These are phyloP conservation scores for Globisporangium solare DNA, from an alignment of 352 stramenopile species.

Conservation along the genomic window DNA sequence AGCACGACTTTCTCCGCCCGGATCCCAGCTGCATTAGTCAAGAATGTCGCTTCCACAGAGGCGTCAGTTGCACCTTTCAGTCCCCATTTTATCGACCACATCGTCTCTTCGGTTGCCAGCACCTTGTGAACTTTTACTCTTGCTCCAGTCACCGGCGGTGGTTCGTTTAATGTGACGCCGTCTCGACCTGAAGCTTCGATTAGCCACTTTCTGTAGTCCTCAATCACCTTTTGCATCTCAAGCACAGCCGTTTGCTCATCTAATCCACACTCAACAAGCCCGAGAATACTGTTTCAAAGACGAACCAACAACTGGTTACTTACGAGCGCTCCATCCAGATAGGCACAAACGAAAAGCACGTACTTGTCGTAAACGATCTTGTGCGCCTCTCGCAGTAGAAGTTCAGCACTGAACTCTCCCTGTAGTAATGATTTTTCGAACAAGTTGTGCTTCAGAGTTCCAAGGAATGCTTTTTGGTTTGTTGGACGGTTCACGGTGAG, in stretches of 20 bases:
- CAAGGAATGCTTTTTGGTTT: constrained; percentile 59
- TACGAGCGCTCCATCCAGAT: background rate
- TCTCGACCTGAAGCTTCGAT: background rate
- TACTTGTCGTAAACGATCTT: constrained; percentile 62
- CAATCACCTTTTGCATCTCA: constrained; percentile 50
- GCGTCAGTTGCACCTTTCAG: constrained; percentile 77
- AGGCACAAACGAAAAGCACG: constrained; percentile 3
- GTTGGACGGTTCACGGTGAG: constrained; percentile 53
- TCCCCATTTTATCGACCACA: constrained; percentile 83
- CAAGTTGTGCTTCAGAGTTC: constrained; percentile 81
- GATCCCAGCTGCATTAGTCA: background rate
- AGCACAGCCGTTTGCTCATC: constrained; percentile 48
- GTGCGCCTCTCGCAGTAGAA: constrained; percentile 36
- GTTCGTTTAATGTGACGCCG: constrained; percentile 32
- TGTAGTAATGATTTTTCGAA: constrained; percentile 60
- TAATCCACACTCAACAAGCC: constrained; percentile 62
- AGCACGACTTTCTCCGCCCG: constrained; percentile 28
- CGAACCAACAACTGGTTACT: constrained; percentile 7
- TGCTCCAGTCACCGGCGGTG: constrained; percentile 14
- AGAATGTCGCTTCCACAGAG: constrained; percentile 50
- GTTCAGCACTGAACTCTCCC: constrained; percentile 22
- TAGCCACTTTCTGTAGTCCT: constrained; percentile 58
- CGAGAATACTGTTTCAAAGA: constrained; percentile 40
- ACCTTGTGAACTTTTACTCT: constrained; percentile 40
- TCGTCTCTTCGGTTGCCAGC: constrained; percentile 78